phyloP scores from a whole-genome alignment of 306 rosid species.

The Albizia julibrissin region DNA sequence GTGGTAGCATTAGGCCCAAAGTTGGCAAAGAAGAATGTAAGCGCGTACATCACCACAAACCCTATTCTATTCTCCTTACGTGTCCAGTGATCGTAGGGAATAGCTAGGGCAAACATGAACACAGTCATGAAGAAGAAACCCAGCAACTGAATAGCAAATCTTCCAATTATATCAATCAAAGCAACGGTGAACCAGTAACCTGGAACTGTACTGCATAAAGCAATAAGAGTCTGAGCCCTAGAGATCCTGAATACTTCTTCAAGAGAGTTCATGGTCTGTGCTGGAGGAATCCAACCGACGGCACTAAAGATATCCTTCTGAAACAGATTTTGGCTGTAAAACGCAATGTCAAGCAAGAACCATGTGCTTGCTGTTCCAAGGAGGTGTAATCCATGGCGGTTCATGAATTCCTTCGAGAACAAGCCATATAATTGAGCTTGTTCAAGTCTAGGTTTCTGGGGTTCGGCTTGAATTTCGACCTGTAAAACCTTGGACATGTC shows the following conservation, averaged over 20 bases:
- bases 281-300: conserved; percentile 31
- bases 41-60: neutral
- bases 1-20: neutral
- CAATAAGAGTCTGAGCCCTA: conserved; percentile 79
- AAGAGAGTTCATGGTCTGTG: conserved; percentile 75
- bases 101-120: conserved; percentile 53
- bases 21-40: neutral
- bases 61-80: conserved; percentile 55
- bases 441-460: conserved; percentile 22
- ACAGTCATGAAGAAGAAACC: conserved; percentile 90
- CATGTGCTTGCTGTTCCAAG: conserved; percentile 77
- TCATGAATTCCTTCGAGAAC: conserved; percentile 62
- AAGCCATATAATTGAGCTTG: conserved; percentile 41
- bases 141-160: conserved; percentile 72
- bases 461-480: conserved; percentile 60
- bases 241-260: conserved; percentile 71
- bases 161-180: conserved; percentile 68
- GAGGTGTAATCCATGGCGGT: conserved; percentile 67
- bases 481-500: conserved; percentile 82
- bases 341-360: conserved; percentile 58
- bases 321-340: neutral
- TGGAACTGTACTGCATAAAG: conserved; percentile 76
- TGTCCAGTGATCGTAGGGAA: conserved; percentile 69
- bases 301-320: neutral
- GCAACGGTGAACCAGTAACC: conserved; percentile 84